Percentiles rank a stretch among this genome's conserved stretches.
These are phyloP conservation scores for Arctium minus DNA, from an alignment of 129 eudicot genomes.

Conservation along the genomic window DNA sequence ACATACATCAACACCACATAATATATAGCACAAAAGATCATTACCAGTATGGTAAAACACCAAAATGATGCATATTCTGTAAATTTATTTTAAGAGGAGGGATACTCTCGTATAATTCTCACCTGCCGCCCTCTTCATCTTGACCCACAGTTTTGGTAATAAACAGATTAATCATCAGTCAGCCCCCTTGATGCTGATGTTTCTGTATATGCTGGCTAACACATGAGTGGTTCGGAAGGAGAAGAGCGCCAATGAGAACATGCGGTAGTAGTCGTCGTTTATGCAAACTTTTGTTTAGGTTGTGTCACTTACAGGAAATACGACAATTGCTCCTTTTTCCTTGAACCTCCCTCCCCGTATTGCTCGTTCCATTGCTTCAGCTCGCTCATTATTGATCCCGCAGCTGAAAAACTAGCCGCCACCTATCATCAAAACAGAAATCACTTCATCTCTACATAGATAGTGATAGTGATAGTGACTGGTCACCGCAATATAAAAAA, in stretches of 20 bases:
- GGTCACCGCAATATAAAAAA: too few species aligned
- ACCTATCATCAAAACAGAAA: constrained; percentile 40
- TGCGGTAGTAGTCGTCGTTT: too few species aligned
- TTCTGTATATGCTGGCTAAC: constrained; percentile 5
- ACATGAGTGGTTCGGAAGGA: neutral
- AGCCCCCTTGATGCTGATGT: constrained; percentile 11
- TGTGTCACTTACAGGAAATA: constrained; percentile 53
- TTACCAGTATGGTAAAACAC: constrained; percentile 8
- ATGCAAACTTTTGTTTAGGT: too few species aligned
- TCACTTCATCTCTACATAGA: neutral
- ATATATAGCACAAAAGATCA: neutral
- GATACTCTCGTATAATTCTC: constrained; percentile 3
- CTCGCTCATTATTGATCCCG: constrained; percentile 78
- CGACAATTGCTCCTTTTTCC: constrained; percentile 87
- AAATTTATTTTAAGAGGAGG: neutral
- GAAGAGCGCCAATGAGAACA: too few species aligned
- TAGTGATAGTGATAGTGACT: too few species aligned
- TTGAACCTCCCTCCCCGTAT: constrained; percentile 96
- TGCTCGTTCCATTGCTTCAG: constrained; percentile 92
- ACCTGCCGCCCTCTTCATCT: neutral
- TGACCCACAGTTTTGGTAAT: constrained; percentile 13
- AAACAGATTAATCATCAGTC: neutral
- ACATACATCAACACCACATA: neutral
- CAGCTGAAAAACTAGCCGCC: constrained; percentile 92
- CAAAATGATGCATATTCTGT: neutral